These are phyloP conservation scores for Fraxinus ornus DNA, from an alignment of 305 asterid genomes.

Conservation along the genomic window DNA sequence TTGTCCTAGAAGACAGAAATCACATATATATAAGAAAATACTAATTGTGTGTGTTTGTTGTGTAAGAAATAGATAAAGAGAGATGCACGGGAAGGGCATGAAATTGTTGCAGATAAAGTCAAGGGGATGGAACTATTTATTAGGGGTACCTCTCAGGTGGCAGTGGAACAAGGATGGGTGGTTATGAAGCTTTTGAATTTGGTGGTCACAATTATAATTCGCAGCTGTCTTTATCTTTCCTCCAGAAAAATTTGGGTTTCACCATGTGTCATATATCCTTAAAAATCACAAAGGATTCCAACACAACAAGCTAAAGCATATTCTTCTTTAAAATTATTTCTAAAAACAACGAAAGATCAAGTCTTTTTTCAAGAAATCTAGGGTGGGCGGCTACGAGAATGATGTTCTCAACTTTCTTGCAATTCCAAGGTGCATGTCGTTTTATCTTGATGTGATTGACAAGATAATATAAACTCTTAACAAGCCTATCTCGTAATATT, in stretches of 20 bases:
- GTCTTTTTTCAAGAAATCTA: neutral
- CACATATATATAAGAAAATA: slow-evolving; percentile 15
- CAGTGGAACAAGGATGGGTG: slow-evolving; percentile 45
- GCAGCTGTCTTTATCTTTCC: slow-evolving; percentile 24
- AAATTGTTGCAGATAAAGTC: slow-evolving; percentile 49
- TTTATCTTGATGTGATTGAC: slow-evolving; percentile 34
- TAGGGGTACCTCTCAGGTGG: slow-evolving; percentile 34
- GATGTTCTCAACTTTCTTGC: slow-evolving; percentile 19
- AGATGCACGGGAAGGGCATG: slow-evolving; percentile 43
- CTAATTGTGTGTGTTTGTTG: slow-evolving; percentile 1
- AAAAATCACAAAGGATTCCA: neutral
- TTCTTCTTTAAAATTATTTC: neutral
- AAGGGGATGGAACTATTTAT: slow-evolving; percentile 41
- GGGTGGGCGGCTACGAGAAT: neutral
- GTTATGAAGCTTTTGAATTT: slow-evolving; percentile 41
- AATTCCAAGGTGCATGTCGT: slow-evolving; percentile 16
- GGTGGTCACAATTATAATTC: slow-evolving; percentile 33
- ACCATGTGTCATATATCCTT: neutral
- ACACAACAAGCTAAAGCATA: neutral
- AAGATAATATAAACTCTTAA: slow-evolving; percentile 20
- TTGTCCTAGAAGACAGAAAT: slow-evolving; percentile 20
- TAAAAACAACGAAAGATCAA: neutral
- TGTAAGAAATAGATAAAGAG: slow-evolving; percentile 14
- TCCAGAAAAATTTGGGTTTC: slow-evolving; percentile 7
- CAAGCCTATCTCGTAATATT: slow-evolving; percentile 17